phyloP scores from a whole-genome alignment of 495 filamentous ascomycete genomes.

The Penicillium paradoxum region DNA sequence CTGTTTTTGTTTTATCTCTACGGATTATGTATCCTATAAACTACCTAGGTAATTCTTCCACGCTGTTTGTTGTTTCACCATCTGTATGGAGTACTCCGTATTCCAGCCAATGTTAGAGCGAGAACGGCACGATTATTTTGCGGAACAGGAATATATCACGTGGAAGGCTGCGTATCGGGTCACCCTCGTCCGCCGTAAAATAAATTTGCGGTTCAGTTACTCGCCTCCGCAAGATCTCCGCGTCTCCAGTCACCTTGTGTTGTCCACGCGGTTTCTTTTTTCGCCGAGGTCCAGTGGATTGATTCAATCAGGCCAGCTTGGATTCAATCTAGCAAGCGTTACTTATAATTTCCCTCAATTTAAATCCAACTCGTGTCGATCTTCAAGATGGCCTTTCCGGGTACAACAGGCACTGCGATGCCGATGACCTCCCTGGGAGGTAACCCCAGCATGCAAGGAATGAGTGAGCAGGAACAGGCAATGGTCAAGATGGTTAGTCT shows the following conservation, averaged over 20 bases:
- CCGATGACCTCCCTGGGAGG: conserved; percentile 27
- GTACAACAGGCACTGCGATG: conserved; percentile 35
- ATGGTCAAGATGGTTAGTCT: conserved; percentile 48
- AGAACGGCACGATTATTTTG: not conserved
- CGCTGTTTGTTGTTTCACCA: not conserved
- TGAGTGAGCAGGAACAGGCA: conserved; percentile 49
- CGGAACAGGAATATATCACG: conserved; percentile 11
- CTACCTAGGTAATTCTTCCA: no score
- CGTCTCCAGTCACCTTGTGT: conserved; percentile 1
- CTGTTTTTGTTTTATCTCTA: no score
- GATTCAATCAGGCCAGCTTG: not conserved
- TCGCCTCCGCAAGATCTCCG: conserved; percentile 35
- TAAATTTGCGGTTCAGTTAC: conserved; percentile 31
- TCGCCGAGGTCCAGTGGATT: not conserved
- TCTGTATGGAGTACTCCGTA: not conserved
- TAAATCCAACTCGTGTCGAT: not conserved
- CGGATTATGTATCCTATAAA: no score
- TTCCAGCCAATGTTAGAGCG: not conserved
- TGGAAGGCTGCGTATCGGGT: conserved; percentile 18
- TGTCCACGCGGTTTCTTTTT: not conserved
- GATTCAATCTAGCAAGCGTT: not conserved
- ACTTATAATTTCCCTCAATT: not conserved
- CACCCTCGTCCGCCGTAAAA: conserved; percentile 16
- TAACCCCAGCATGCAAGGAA: conserved; percentile 31
- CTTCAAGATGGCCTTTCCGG: conserved; percentile 43